These are phyloP conservation scores for Fusarium graminum DNA, from an alignment of 2,329 filamentous ascomycete genomes.

Conservation along the genomic window DNA sequence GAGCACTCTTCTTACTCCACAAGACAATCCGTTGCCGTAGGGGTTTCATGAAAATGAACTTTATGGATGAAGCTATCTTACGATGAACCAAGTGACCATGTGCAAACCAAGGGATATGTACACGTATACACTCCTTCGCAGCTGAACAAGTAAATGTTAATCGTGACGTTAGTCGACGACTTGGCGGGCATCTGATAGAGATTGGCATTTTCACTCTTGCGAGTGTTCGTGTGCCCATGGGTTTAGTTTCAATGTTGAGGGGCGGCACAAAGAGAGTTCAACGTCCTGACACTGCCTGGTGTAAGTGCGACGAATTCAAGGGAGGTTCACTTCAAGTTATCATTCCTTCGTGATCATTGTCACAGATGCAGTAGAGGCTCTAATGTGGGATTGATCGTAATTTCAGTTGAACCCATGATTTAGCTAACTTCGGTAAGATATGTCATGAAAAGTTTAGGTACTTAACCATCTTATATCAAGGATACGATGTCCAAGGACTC, in stretches of 20 bases:
- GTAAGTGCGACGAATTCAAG: neutral
- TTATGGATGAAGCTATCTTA: neutral
- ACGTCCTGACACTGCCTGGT: neutral
- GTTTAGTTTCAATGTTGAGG: neutral
- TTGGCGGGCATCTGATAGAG: neutral
- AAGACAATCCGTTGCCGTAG: neutral
- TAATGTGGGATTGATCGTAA: neutral
- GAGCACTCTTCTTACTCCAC: neutral
- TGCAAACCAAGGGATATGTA: neutral
- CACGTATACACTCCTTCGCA: neutral
- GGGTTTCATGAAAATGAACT: neutral
- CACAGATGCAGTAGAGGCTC: neutral
- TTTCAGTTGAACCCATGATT: neutral
- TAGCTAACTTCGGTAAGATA: neutral
- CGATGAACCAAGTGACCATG: neutral
- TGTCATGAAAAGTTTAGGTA: no score
- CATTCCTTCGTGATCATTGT: neutral
- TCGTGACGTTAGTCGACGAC: neutral
- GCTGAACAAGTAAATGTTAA: neutral
- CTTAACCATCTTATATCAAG: no score
- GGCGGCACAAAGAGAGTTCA: neutral
- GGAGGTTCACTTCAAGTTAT: neutral
- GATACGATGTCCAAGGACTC: no score
- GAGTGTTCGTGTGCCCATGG: neutral
- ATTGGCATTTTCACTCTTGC: neutral